phyloP scores from a whole-genome alignment of 176 grass and related monocot genomes.

The Stipa capillata region DNA sequence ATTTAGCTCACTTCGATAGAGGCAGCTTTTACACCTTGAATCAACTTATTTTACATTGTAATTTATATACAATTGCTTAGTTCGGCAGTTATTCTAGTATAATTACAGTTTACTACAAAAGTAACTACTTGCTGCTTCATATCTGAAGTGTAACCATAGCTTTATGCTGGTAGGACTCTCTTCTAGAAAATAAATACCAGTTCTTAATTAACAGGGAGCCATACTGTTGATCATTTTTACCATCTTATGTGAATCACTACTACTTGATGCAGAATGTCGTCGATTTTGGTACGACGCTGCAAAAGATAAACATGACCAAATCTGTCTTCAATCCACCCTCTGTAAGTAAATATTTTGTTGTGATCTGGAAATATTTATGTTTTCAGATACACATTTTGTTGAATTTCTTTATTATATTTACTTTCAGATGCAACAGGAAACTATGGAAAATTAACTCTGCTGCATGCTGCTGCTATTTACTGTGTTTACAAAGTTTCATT shows the following conservation, averaged over 20 bases:
- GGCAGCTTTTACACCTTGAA: background rate
- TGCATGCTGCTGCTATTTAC: background rate
- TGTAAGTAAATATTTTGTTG: constrained; percentile 34
- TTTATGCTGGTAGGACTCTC: background rate
- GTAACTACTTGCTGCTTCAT: background rate
- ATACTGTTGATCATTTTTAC: background rate
- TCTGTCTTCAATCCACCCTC: constrained; percentile 54
- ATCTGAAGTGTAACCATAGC: background rate
- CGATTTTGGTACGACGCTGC: constrained; percentile 53
- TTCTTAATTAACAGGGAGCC: background rate
- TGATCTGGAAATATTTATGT: background rate
- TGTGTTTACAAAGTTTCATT: background rate
- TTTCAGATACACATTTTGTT: background rate
- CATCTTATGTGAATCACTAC: background rate
- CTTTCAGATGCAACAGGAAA: background rate
- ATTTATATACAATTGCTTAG: background rate
- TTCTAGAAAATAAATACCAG: background rate
- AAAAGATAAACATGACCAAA: constrained; percentile 62
- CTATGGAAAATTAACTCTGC: background rate
- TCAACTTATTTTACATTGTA: background rate
- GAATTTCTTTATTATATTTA: background rate
- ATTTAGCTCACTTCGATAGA: background rate
- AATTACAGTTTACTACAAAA: background rate
- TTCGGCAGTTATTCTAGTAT: background rate
- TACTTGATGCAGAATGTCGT: constrained; percentile 48